Evolutionary conservation across 2,329 filamentous ascomycete species (phyloP), one percentile per base, ranked within the genome.

Genomic region (Apiospora rasikravindrae): DNA sequence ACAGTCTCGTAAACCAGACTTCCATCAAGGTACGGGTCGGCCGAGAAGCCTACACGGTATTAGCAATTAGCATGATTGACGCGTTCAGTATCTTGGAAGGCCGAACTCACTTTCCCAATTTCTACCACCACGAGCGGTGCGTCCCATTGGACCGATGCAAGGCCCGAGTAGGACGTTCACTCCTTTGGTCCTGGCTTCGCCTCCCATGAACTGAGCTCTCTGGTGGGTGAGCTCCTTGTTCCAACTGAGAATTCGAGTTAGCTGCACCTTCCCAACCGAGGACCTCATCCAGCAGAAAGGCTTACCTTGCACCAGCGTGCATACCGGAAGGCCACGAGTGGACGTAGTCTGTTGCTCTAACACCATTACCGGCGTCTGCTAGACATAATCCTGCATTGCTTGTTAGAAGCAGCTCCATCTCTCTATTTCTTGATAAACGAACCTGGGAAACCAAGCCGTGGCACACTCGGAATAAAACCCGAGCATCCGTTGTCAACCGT

Each of bases 131-230:
- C 83, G 82, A 4, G 86, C 85, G 73, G 88, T 80, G 7, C 86
- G 80, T 16, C 88, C 88, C 2, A 89, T 75, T 1, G 88, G 87
- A 0, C 87, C 88, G 75, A 90, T 87, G 7, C 89, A 90, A 22
- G 91, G 91, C 4, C 91, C 92, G 26, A 93, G 84, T 76, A 90
- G 88, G n/a, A 92, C 86, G 78, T 93, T 91, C 37, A 92, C 86
- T 73, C 92, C 92, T 81, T 93, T 94, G 71, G 81, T 87, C 71
- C 86, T 86, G 76, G 91, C 88, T 77, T 94, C 92, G 71, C 85
- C 82, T 22, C 90, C 92, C 88, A 93, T 92, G 72, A 88, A 88
- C 73, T 86, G 82, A 49, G 90, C 91, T 70, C 91, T 88, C 49
- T 84, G 83, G 78, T 90, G 90, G 73, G 90, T 88, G 64, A 92